phyloP scores from a whole-genome alignment of 805 yeast species.

The Sugiyamaella smithiae region DNA sequence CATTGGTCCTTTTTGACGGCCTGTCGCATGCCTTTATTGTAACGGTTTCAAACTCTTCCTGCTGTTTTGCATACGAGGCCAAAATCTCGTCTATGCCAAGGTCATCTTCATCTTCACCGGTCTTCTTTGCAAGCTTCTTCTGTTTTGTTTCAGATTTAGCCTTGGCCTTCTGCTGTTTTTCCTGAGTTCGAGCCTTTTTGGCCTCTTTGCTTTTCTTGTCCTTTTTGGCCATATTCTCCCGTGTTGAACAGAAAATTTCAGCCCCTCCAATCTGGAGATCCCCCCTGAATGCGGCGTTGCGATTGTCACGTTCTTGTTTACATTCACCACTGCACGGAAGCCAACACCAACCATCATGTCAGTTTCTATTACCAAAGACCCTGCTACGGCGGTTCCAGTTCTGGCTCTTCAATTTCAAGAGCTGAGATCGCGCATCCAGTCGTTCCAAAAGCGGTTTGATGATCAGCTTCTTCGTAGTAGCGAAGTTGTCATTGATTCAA shows the following conservation, averaged over 20 bases:
- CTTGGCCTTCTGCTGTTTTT: slow-evolving; percentile 71
- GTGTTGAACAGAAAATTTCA: neutral
- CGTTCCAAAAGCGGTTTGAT: slow-evolving; percentile 41
- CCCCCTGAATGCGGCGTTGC: slow-evolving; percentile 4
- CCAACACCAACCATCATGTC: neutral
- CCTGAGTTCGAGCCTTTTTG: slow-evolving; percentile 83
- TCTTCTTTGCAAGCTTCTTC: slow-evolving; percentile 71
- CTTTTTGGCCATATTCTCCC: slow-evolving; percentile 68
- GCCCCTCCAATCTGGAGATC: neutral
- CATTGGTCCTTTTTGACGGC: slow-evolving; percentile 71
- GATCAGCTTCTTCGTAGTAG: slow-evolving; percentile 34
- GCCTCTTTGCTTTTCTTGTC: slow-evolving; percentile 85
- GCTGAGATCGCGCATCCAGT: slow-evolving; percentile 39
- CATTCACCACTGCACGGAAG: neutral
- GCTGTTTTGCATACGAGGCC: slow-evolving; percentile 74
- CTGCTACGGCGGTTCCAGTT: slow-evolving; percentile 21
- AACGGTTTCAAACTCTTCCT: slow-evolving; percentile 72
- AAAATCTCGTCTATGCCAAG: slow-evolving; percentile 82
- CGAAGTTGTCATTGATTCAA: slow-evolving; percentile 27
- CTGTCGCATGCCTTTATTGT: slow-evolving; percentile 52
- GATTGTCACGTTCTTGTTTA: neutral
- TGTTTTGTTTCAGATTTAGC: slow-evolving; percentile 70
- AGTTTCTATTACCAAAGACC: neutral
- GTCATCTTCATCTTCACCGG: slow-evolving; percentile 81
- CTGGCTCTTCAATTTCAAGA: slow-evolving; percentile 34